A percentile compares a stretch with the other conserved stretches of the same genome.
Evolutionary conservation across 768 basidiomycete species (phyloP).

Genomic region (Lyophyllum atratum): DNA sequence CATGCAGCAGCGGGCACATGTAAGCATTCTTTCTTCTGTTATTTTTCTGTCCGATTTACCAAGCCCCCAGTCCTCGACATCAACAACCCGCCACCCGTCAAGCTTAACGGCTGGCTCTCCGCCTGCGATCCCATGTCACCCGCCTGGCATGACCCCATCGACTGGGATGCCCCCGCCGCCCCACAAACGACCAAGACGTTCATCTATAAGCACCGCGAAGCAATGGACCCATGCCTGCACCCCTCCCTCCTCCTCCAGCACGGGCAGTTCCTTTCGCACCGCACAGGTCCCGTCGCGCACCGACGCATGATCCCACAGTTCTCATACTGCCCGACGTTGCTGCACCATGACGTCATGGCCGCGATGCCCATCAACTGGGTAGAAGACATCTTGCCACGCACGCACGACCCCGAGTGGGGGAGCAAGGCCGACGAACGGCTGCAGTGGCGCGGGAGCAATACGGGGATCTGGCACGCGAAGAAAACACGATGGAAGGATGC

Average conservation of each 20-base stretch:
- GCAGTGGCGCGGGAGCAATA: conserved; percentile 75
- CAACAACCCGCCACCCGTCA: conserved; percentile 28
- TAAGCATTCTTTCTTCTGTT: conserved; percentile 21
- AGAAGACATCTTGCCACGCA: conserved; percentile 29
- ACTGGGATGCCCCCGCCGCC: conserved; percentile 24
- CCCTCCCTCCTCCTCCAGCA: conserved; percentile 40
- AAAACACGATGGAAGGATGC: conserved; percentile 43
- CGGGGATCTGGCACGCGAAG: conserved; percentile 54
- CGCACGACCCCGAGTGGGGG: conserved; percentile 59
- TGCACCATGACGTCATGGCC: conserved; percentile 56
- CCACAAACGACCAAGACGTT: conserved; percentile 35
- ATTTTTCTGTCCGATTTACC: neutral
- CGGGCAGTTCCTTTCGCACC: conserved; percentile 54
- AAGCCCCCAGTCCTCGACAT: conserved; percentile 30
- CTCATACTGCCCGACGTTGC: conserved; percentile 43
- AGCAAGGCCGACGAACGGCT: conserved; percentile 56
- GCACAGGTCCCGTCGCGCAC: conserved; percentile 44
- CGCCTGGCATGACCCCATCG: conserved; percentile 28
- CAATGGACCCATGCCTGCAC: conserved; percentile 52
- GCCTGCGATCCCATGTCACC: conserved; percentile 38
- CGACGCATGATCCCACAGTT: conserved; percentile 50
- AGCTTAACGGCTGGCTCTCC: conserved; percentile 38
- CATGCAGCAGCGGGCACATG: conserved; percentile 39
- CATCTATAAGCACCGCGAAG: conserved; percentile 42
- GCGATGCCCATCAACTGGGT: conserved; percentile 49